These are phyloP conservation scores for Jackrogersella minutella DNA, from an alignment of 495 filamentous ascomycete genomes.

Conservation along the genomic window DNA sequence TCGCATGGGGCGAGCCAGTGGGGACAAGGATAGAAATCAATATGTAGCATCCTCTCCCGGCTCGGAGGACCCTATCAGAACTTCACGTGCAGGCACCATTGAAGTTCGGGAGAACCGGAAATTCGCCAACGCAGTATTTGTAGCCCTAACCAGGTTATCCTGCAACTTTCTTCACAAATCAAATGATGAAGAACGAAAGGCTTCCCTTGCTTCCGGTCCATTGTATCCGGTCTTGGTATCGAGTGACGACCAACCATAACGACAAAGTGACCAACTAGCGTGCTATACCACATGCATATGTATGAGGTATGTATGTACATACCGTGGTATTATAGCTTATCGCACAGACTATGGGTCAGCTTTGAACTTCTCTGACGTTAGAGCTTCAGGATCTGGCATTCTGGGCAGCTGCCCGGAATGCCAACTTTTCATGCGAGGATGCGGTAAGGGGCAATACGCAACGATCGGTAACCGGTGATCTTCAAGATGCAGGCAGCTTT, in stretches of 20 bases:
- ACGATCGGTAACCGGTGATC: neutral
- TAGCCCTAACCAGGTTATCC: conserved; percentile 5
- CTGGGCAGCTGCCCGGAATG: conserved; percentile 1
- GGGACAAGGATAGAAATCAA: conserved; percentile 17
- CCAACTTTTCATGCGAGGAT: conserved; percentile 10
- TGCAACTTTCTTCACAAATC: neutral
- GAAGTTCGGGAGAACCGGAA: conserved; percentile 26
- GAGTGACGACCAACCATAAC: neutral
- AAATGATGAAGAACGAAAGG: neutral
- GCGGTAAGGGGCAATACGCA: neutral
- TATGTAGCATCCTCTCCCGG: conserved; percentile 24
- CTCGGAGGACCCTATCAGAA: conserved; percentile 14
- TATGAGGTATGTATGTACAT: neutral
- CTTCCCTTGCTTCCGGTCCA: neutral
- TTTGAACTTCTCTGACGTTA: conserved; percentile 19
- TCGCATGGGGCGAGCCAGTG: conserved; percentile 22
- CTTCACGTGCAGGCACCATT: conserved; percentile 24
- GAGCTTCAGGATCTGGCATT: conserved; percentile 9
- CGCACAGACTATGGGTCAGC: conserved; percentile 22
- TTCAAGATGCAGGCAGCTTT: conserved; percentile 5
- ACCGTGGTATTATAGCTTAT: neutral
- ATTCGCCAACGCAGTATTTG: conserved; percentile 1
- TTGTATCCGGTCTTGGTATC: neutral
- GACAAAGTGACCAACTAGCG: neutral
- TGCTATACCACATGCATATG: neutral